phyloP scores from a whole-genome alignment of 2,329 filamentous ascomycete species.

The Aspergillus sp. region DNA sequence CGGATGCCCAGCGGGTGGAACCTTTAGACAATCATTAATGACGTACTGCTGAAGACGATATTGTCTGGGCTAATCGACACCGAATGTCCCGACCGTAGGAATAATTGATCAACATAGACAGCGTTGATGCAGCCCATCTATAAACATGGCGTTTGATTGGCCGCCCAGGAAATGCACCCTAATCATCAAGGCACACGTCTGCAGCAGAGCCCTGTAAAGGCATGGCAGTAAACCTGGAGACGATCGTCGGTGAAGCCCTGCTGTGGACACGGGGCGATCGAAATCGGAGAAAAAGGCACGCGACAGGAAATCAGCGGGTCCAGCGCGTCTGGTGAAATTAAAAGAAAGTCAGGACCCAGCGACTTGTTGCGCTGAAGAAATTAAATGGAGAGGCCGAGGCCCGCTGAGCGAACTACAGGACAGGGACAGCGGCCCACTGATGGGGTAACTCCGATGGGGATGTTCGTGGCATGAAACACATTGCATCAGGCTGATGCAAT shows the following conservation, averaged over 20 bases:
- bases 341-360: not conserved
- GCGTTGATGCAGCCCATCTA: conserved; percentile 8
- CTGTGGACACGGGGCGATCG: too few relatives aligned
- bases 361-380: not conserved
- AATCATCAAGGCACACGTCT: conserved; percentile 1
- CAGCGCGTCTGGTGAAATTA: not conserved
- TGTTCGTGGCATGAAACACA: not conserved
- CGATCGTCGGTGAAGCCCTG: too few relatives aligned
- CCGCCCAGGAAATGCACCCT: too few relatives aligned
- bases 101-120: conserved; percentile 23
- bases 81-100: conserved; percentile 29
- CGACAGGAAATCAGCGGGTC: not conserved
- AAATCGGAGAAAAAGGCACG: not conserved
- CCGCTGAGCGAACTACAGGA: not conserved
- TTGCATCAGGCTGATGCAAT: not conserved
- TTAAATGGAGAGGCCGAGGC: not conserved
- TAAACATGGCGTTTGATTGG: conserved; percentile 26
- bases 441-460: not conserved
- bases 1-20: too few relatives aligned
- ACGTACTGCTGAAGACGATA: conserved; percentile 31
- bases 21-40: too few relatives aligned
- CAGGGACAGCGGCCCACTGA: not conserved
- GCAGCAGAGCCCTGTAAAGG: conserved; percentile 12
- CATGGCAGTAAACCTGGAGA: too few relatives aligned
- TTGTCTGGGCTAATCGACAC: conserved; percentile 33